These are phyloP conservation scores for Mollisiaceae sp. DNA, from an alignment of 2,329 filamentous ascomycete species.

Conservation along the genomic window DNA sequence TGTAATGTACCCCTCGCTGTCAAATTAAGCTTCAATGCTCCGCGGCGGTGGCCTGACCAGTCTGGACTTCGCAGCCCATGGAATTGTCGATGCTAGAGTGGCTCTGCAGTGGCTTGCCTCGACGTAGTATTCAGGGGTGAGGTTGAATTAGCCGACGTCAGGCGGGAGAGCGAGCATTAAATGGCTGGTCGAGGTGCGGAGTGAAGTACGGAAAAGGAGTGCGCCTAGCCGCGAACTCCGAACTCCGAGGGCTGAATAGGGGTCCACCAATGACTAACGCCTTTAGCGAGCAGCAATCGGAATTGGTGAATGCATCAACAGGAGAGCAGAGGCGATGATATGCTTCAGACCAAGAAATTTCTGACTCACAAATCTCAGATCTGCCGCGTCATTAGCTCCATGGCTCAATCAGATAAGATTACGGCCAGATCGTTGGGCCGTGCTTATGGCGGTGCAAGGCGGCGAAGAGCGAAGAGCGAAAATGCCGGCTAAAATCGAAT, in stretches of 20 bases:
- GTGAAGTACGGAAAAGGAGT: not conserved
- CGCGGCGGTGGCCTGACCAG: not conserved
- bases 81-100: not conserved
- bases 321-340: not conserved
- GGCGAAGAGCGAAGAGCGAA: not conserved
- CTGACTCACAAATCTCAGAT: not conserved
- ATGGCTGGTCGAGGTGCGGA: not conserved
- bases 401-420: not conserved
- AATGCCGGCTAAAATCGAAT: not conserved
- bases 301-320: not conserved
- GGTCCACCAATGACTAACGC: not conserved
- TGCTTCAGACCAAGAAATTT: not conserved
- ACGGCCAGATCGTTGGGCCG: conserved; percentile 4
- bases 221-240: not conserved
- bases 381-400: not conserved
- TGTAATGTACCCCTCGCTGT: not conserved
- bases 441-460: not conserved
- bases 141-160: conserved; percentile 10
- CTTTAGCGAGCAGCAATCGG: not conserved
- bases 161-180: not conserved
- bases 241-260: not conserved
- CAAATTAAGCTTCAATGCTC: not conserved
- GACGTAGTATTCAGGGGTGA: not conserved
- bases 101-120: not conserved
- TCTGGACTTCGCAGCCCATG: not conserved